A percentile compares a stretch with the other conserved stretches of the same genome.
Conservation (phyloP, 2,329 filamentous ascomycete genomes). For the Tolypocladium album region DNA sequence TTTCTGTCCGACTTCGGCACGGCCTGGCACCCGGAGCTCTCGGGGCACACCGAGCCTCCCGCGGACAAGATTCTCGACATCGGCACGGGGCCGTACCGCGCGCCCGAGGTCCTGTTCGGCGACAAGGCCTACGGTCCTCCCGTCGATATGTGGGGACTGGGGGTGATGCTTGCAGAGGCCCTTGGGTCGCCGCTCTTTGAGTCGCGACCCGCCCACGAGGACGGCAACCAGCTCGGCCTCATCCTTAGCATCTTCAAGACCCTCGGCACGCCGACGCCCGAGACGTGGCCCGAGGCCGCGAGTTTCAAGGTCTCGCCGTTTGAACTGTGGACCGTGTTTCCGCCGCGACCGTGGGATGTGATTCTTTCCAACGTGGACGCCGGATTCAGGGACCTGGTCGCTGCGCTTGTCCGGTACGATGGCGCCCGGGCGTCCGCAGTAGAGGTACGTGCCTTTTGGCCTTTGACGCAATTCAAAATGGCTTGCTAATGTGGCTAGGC, state of each 20-base stretch:
- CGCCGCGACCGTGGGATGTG: slow-evolving; percentile 53
- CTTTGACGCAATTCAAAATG: neutral
- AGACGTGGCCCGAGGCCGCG: slow-evolving; percentile 72
- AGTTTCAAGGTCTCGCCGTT: slow-evolving; percentile 67
- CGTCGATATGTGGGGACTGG: slow-evolving; percentile 84
- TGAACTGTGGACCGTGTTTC: slow-evolving; percentile 76
- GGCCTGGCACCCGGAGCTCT: slow-evolving; percentile 60
- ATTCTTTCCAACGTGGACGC: slow-evolving; percentile 53
- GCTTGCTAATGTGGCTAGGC: slow-evolving; percentile 9
- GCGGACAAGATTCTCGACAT: slow-evolving; percentile 79
- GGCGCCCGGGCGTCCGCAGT: slow-evolving; percentile 56
- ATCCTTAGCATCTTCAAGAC: slow-evolving; percentile 90
- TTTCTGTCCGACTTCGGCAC: slow-evolving; percentile 89
- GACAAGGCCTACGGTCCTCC: slow-evolving; percentile 58
- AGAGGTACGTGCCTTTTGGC: slow-evolving; percentile 15
- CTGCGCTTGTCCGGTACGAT: slow-evolving; percentile 61
- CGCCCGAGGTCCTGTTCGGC: slow-evolving; percentile 85
- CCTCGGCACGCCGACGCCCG: slow-evolving; percentile 72
- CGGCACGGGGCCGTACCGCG: slow-evolving; percentile 82
- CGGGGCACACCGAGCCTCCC: slow-evolving; percentile 52
- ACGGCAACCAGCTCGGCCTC: slow-evolving; percentile 84
- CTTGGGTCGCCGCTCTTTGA: slow-evolving; percentile 64
- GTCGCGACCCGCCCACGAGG: slow-evolving; percentile 57
- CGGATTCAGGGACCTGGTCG: slow-evolving; percentile 54
- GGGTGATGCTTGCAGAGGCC: slow-evolving; percentile 73